phyloP scores from a whole-genome alignment of 352 stramenopile species.

The Globisporangium yorkense region DNA sequence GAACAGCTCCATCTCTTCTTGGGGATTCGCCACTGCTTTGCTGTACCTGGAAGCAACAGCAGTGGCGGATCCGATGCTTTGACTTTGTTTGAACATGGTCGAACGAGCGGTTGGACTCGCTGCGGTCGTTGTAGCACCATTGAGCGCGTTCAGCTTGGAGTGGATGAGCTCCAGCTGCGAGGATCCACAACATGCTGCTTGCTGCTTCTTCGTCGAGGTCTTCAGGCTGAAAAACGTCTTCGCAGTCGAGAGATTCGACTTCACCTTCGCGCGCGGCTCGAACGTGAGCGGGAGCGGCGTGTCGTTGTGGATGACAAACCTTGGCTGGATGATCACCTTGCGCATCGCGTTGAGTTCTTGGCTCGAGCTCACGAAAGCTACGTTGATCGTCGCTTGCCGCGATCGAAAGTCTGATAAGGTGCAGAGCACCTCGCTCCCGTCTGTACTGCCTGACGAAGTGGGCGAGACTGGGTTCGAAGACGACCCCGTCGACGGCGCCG shows the following conservation, averaged over 20 bases:
- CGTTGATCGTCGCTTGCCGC: constrained; percentile 52
- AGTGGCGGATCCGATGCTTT: not conserved
- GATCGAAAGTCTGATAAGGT: constrained; percentile 52
- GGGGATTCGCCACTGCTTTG: not conserved
- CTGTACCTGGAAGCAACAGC: not conserved
- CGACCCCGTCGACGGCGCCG: constrained; percentile 5
- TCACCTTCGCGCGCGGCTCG: constrained; percentile 42
- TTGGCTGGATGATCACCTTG: constrained; percentile 58
- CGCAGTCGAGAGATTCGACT: constrained; percentile 41
- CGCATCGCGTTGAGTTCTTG: constrained; percentile 37
- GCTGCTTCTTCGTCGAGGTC: constrained; percentile 38
- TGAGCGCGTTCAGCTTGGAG: constrained; percentile 57
- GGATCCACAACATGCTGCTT: constrained; percentile 42
- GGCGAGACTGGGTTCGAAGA: constrained; percentile 10
- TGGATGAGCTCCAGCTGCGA: constrained; percentile 68
- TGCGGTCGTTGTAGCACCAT: constrained; percentile 33
- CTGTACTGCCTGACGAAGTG: constrained; percentile 7
- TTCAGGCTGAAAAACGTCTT: constrained; percentile 65
- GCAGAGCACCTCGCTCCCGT: constrained; percentile 31
- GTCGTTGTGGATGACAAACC: constrained; percentile 59
- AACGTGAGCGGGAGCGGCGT: constrained; percentile 47
- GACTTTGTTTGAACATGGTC: constrained; percentile 15
- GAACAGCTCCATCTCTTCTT: constrained; percentile 43
- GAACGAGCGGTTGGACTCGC: constrained; percentile 8
- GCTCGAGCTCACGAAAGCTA: constrained; percentile 48